Base-by-base conservation (phyloP, 179 eudicot species). In the Corrigiola litoralis region DNA sequence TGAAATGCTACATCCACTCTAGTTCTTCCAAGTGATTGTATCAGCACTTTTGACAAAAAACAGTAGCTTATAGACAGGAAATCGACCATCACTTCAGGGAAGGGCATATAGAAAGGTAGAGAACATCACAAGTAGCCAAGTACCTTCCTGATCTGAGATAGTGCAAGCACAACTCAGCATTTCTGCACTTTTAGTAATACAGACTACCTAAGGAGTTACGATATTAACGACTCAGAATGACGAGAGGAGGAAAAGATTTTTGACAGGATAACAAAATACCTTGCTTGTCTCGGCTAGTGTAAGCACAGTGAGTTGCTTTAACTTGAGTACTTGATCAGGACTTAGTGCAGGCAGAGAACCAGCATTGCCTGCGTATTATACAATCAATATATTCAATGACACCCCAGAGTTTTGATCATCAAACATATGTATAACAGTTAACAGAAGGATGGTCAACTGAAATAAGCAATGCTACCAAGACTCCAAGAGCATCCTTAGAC, bases 221-320 rank as follows among this genome's bases (percentile, higher is more conserved):
- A 60, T 16, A 13, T 2, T 16, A 14, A 29, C 13, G 24, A 27
- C 18, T 20, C n/a, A 23, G 17, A 37, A 44, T 16, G 31, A 32
- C 27, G 11, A 31, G 4, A 47, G 13, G 24, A 13, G 10, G 4
- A 34, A 10, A 32, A 12, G 65, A 47, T 18, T 53, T 4, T 16
- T 21, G 40, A 38, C 44, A 58, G 17, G 13, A 2, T 8, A 2
- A 31, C 7, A 46, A 2, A 24, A n/a, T 80, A 92, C 99, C 99
- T 91, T 95, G 79, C 81, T 78, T 59, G 96, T 82, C 76, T 95
- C 97, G 5, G 97, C 96, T 29, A 95, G 73, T 21, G 99, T 88
- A 65, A 91, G 96, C 62, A 95, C 87, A 38, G 95, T 85, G 61
- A 95, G 92, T 79, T 95, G 99, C 82, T 91, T 95, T 62, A 95